These are phyloP conservation scores for Suhomyces bokatorum DNA, from an alignment of 1,139 yeast genomes.

Conservation along the genomic window DNA sequence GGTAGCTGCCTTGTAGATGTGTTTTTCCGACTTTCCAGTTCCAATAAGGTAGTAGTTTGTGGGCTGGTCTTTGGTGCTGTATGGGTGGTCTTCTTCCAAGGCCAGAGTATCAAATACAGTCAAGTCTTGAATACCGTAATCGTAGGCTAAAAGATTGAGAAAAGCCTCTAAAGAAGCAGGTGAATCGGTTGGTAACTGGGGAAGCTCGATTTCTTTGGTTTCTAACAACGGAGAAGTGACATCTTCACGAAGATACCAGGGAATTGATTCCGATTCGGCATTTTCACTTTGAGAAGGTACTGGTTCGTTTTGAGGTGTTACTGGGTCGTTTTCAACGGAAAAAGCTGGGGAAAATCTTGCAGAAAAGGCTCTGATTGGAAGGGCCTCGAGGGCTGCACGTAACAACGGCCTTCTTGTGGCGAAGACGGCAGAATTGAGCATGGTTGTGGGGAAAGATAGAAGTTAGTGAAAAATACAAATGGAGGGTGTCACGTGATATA, in stretches of 20 bases:
- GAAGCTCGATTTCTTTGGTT: conserved; percentile 37
- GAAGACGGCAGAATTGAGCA: neutral
- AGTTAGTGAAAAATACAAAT: neutral
- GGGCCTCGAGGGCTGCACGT: neutral
- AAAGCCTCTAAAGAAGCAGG: conserved; percentile 54
- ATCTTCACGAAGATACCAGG: conserved; percentile 65
- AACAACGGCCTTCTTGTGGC: neutral
- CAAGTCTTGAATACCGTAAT: conserved; percentile 67
- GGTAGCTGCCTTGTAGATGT: conserved; percentile 68
- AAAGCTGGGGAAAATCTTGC: neutral
- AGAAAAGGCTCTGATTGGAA: neutral
- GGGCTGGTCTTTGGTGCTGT: conserved; percentile 30
- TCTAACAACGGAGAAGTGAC: conserved; percentile 40
- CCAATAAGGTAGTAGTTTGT: conserved; percentile 60
- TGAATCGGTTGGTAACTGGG: conserved; percentile 53
- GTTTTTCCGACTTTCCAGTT: conserved; percentile 80
- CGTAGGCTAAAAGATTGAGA: conserved; percentile 48
- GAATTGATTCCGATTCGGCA: conserved; percentile 27
- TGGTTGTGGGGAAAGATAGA: neutral
- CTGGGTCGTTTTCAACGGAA: neutral
- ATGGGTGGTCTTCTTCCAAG: conserved; percentile 44
- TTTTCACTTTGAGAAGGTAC: no score
- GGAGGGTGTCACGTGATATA: neutral
- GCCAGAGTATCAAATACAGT: conserved; percentile 50
- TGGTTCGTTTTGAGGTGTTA: neutral